Base-by-base conservation (phyloP, 371 early-diverging fungal species). In the Mortierella sp. region DNA sequence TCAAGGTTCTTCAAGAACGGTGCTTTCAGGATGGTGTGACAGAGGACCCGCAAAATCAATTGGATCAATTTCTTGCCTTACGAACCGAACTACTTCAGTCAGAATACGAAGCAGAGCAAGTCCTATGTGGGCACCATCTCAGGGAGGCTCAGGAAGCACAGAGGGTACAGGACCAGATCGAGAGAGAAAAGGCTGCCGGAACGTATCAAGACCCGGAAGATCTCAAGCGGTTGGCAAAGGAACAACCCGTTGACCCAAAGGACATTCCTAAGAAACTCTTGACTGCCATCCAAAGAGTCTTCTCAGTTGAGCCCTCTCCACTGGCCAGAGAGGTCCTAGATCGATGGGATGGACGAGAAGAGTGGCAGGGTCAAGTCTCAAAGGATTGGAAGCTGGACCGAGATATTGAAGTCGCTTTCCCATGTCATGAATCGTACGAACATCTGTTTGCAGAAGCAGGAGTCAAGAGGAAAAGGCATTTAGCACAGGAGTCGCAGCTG, bases 281-380 rank as follows among this genome's bases (percentile, higher is more conserved):
- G n/a, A 46, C 23, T 13, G 68, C 64, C 0, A 23, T 73, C 16
- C 62, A 64, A 13, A 21, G 68, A 30, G 73, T 73, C 2, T 73
- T 73, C n/a, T 63, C 73, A 6, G 48, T 2, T 9, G 66, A 61
- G 9, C 62, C 67, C 0, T 72, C 73, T 2, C 9, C 26, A 7
- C 49, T 31, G 43, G 60, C 67, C 9, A 62, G 46, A 23, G 24
- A 64, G 9, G 63, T 67, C 7, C 38, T 73, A 31, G 73, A 67
- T 58, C 67, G 51, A 3, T 64, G 54, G 34, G 51, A 59, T 28
- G 68, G 73, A 2, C 58, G 64, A 3, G 73, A 73, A 14, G 73
- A 73, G 24, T 73, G 73, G 73, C 67, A 73, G 50, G 51, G 52
- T 47, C n/a, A n/a, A n/a, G n/a, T n/a, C n/a, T n/a, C n/a, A n/a